phyloP scores from a whole-genome alignment of 257 asterid genomes.

The Eustoma russellianum region DNA sequence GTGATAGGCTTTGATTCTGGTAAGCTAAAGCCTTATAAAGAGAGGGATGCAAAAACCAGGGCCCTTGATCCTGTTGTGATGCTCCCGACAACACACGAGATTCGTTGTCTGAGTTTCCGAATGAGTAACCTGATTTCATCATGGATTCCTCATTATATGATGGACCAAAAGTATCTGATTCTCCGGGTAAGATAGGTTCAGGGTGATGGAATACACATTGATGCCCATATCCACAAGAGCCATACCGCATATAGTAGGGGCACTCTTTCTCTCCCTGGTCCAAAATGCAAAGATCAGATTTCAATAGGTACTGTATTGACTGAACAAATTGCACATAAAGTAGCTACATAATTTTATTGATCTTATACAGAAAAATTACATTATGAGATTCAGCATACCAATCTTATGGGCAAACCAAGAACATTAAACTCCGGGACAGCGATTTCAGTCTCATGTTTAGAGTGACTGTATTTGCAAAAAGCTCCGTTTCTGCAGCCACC shows the following conservation, averaged over 20 bases:
- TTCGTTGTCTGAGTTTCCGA: constrained; percentile 9
- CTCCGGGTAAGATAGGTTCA: constrained; percentile 20
- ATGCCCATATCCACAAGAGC: constrained; percentile 31
- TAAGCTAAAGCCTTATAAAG: constrained; percentile 4
- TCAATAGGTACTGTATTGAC: background rate
- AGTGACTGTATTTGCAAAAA: constrained; percentile 56
- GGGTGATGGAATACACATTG: constrained; percentile 32
- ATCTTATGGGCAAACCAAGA: constrained; percentile 68
- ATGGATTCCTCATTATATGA: constrained; percentile 13
- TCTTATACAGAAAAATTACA: constrained; percentile 6
- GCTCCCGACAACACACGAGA: constrained; percentile 15
- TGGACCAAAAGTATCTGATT: background rate
- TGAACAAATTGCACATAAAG: constrained; percentile 6
- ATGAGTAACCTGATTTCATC: constrained; percentile 6
- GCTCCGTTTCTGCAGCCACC: constrained; percentile 78
- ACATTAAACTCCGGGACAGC: constrained; percentile 42
- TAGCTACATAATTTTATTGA: background rate
- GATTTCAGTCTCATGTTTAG: constrained; percentile 23
- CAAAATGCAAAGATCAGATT: background rate
- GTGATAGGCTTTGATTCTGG: constrained; percentile 6
- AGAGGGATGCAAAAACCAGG: constrained; percentile 14
- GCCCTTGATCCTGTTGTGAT: constrained; percentile 12
- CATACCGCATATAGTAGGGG: constrained; percentile 32
- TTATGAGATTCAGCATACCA: constrained; percentile 22
- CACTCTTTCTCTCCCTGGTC: constrained; percentile 36